A percentile compares a stretch with the other conserved stretches of the same genome.
Evolutionary conservation across 2,329 filamentous ascomycete species (phyloP).

Genomic region (Onygena corvina): DNA sequence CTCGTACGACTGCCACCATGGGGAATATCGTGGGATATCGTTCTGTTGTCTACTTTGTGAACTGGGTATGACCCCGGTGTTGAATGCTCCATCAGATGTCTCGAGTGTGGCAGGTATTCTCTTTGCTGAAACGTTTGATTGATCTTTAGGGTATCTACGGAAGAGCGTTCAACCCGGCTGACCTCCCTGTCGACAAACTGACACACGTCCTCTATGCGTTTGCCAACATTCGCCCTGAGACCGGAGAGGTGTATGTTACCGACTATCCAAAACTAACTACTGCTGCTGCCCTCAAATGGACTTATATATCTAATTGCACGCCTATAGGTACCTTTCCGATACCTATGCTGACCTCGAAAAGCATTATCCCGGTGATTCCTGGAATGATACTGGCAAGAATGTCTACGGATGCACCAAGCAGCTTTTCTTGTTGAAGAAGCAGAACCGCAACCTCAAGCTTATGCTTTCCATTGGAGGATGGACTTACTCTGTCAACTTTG

Average conservation of each 20-base stretch:
- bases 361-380: slow-evolving; percentile 55
- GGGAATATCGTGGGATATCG: slow-evolving; percentile 12
- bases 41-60: slow-evolving; percentile 35
- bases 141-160: slow-evolving; percentile 60
- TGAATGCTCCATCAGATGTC: not conserved
- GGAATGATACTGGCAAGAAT: slow-evolving; percentile 58
- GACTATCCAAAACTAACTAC: not conserved
- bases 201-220: slow-evolving; percentile 85
- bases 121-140: not conserved
- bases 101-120: not conserved
- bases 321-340: slow-evolving; percentile 46
- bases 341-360: slow-evolving; percentile 56
- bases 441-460: slow-evolving; percentile 62
- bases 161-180: slow-evolving; percentile 67
- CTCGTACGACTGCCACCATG: not conserved
- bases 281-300: not conserved
- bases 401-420: slow-evolving; percentile 69
- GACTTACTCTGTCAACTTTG: slow-evolving; percentile 69
- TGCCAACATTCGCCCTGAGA: slow-evolving; percentile 67
- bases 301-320: not conserved
- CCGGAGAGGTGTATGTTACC: slow-evolving; percentile 57
- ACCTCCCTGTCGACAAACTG: slow-evolving; percentile 65
- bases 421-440: slow-evolving; percentile 61
- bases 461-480: slow-evolving; percentile 75
- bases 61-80: slow-evolving; percentile 29